Base-by-base conservation (phyloP, 805 yeast species). In the Sugiyamaella mastotermitis region DNA sequence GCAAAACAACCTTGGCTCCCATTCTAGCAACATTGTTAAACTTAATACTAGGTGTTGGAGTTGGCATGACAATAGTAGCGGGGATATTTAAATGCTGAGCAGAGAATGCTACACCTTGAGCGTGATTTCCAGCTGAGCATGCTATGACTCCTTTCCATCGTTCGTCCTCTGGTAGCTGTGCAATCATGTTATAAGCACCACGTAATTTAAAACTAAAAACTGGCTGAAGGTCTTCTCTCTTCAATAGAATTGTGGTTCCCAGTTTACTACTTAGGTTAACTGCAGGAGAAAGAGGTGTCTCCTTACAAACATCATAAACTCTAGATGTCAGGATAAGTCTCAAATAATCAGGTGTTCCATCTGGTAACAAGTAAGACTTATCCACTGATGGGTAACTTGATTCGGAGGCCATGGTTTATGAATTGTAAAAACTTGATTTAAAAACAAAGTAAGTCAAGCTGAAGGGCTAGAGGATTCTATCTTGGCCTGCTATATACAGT, bases 51-150 rank as follows among this genome's bases (percentile, higher is more conserved):
- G 99, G 98, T 0, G 98, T 92, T 2, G 94, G 90, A 2, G 85
- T 79, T 2, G 99, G 99, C 99, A 92, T 92, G 32, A 92, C 97
- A 38, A 92, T 92, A 4, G 97, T 90, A 3, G 97, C 90, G 3
- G 95, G 92, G 37, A 92, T 86, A 19, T 80, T 81, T 55, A 92
- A 67, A 43, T 80, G 76, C 43, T 76, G 78, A 3, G 97, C 95
- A 16, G 95, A 82, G 58, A 64, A 90, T 0, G 98, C 98, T 10
- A 92, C 97, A 49, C 99, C 99, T 59, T 92, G 99, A 1, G 99
- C 99, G 53, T 92, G 99, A 61, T 92, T 92, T 24, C 99, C 99
- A 3, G 99, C 99, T 21, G 97, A 86, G 55, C 97, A 92, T 0
- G 97, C 97, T 57, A 94, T 83, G 39, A 92, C 97, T 51, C 99